A percentile compares a stretch with the other conserved stretches of the same genome.
phyloP scores from a whole-genome alignment of 2,329 filamentous ascomycete species.

The Onygenales sp. region DNA sequence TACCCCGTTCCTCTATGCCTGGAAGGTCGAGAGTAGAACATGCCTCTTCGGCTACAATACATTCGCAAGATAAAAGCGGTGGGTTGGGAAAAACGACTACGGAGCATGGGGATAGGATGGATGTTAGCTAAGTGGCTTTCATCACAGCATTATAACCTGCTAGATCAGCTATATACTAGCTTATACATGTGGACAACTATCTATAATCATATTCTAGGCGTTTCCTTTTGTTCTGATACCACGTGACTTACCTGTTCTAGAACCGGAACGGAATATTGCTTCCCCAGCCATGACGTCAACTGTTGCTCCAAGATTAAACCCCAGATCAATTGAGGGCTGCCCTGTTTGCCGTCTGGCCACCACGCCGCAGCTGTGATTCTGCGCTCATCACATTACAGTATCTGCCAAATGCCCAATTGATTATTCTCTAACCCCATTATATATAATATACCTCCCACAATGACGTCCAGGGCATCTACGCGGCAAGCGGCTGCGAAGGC shows the following conservation, averaged over 20 bases:
- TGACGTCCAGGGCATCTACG: constrained; percentile 30
- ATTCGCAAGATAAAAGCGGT: not conserved
- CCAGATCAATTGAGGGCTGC: not conserved
- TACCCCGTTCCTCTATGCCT: constrained; percentile 4
- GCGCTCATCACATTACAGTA: too few relatives aligned
- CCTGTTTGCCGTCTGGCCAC: too few relatives aligned
- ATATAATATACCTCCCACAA: constrained; percentile 7
- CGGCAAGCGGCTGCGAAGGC: constrained; percentile 36
- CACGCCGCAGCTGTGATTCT: too few relatives aligned
- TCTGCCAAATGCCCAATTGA: too few relatives aligned
- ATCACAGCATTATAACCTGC: too few relatives aligned
- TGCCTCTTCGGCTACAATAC: not conserved
- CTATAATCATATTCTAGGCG: too few relatives aligned
- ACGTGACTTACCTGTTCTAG: not conserved
- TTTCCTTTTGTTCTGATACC: not conserved
- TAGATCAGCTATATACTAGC: too few relatives aligned
- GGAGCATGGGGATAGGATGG: not conserved
- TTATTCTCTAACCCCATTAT: not conserved
- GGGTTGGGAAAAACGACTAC: not conserved
- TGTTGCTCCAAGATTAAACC: not conserved
- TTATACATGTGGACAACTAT: too few relatives aligned
- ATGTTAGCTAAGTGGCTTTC: not conserved
- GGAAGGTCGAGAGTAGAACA: not conserved
- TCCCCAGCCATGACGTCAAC: not conserved
- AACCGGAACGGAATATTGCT: not conserved